These are phyloP conservation scores for Boletus pseudopeckii DNA, from an alignment of 768 basidiomycete species.

Conservation along the genomic window DNA sequence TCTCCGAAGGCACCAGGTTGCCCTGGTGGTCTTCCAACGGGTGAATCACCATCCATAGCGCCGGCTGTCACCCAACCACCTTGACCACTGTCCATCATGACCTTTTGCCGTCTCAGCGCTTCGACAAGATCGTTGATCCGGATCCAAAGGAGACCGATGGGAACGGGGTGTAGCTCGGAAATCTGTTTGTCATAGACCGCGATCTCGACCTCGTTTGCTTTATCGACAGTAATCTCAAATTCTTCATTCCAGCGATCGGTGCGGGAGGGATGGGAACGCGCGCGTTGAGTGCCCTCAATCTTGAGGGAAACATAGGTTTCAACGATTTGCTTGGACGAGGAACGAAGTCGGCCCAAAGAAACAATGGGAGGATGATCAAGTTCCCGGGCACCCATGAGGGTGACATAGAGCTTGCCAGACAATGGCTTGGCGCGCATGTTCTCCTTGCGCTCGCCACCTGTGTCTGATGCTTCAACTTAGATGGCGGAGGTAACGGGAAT, in stretches of 20 bases:
- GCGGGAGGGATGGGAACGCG: conserved; percentile 86
- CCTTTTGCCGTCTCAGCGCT: conserved; percentile 87
- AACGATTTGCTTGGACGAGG: conserved; percentile 68
- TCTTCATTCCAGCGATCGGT: conserved; percentile 98
- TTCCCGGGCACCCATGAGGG: conserved; percentile 86
- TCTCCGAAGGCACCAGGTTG: conserved; percentile 49
- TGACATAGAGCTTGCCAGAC: conserved; percentile 88
- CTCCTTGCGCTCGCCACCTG: conserved; percentile 85
- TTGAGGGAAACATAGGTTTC: conserved; percentile 95
- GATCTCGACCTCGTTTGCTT: conserved; percentile 97
- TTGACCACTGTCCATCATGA: conserved; percentile 79
- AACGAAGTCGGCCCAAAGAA: conserved; percentile 57
- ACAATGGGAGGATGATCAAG: conserved; percentile 89
- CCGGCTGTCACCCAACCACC: conserved; percentile 96
- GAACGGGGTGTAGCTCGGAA: conserved; percentile 75
- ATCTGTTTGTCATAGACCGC: conserved; percentile 91
- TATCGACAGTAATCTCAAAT: conserved; percentile 94
- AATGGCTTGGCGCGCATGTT: conserved; percentile 91
- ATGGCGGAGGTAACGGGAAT: neutral
- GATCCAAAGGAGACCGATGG: conserved; percentile 94
- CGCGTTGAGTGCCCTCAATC: conserved; percentile 92
- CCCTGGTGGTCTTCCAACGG: conserved; percentile 44
- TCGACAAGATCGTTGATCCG: conserved; percentile 92
- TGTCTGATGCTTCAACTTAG: conserved; percentile 40
- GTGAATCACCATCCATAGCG: conserved; percentile 69